These are phyloP conservation scores for Cinnamomum chago DNA, from an alignment of 164 flowering plant species.

Conservation along the genomic window DNA sequence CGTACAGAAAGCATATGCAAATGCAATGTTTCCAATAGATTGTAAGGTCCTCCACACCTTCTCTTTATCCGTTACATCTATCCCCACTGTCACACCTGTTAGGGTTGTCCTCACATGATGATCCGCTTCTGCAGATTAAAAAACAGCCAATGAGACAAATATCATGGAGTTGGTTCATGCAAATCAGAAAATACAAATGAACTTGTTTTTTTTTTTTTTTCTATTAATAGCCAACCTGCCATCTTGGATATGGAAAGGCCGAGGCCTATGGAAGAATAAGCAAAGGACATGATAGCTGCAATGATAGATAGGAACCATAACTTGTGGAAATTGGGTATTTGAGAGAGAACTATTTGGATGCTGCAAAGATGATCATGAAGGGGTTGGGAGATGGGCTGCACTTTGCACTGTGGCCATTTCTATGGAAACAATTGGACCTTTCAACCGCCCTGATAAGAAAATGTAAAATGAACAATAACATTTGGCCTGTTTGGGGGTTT, in stretches of 20 bases:
- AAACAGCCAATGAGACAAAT: background rate
- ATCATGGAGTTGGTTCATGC: background rate
- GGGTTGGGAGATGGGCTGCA: slow-evolving; percentile 35
- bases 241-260: slow-evolving; percentile 50
- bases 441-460: slow-evolving; percentile 39
- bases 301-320: slow-evolving; percentile 53
- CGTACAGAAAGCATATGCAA: slow-evolving; percentile 79
- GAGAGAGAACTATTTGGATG: slow-evolving; percentile 43
- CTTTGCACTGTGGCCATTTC: slow-evolving; percentile 29
- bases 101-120: slow-evolving; percentile 45
- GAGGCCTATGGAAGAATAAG: slow-evolving; percentile 55
- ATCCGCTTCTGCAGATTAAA: slow-evolving; percentile 24
- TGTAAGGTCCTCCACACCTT: slow-evolving; percentile 80
- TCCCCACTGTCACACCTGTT: slow-evolving; percentile 65
- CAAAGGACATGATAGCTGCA: slow-evolving; percentile 71
- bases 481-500: too few species aligned
- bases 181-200: background rate
- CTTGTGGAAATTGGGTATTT: slow-evolving; percentile 60
- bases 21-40: slow-evolving; percentile 90
- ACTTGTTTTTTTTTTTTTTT: slow-evolving; percentile 14
- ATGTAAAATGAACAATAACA: background rate
- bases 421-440: slow-evolving; percentile 50
- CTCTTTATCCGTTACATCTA: slow-evolving; percentile 61
- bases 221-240: slow-evolving; percentile 26
- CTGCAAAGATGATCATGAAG: slow-evolving; percentile 42